Base-by-base conservation (phyloP, 1,139 yeast species). In the Protomyces pachydermus region DNA sequence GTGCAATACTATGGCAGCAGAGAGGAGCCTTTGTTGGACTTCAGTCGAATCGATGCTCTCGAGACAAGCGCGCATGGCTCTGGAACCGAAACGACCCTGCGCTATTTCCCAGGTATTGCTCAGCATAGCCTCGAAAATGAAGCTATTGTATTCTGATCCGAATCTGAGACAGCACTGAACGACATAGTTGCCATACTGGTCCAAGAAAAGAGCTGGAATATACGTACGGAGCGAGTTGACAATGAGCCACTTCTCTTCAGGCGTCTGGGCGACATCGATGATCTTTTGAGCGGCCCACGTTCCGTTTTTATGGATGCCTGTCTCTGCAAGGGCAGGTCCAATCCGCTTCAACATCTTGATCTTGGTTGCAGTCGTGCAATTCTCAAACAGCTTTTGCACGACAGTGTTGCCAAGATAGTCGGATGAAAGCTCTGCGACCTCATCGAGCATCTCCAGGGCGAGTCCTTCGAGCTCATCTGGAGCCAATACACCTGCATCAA, bases 261-360 rank as follows among this genome's bases (percentile, higher is more conserved):
- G 82, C 0, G 86, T 79, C 60, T 79, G 78, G 8, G 88, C 86
- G 66, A 88, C 86, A 69, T 86, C 88, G 71, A 95, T 91, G 73
- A 93, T 87, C 75, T 93, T 95, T 75, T 95, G 98, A 37, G 96
- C 95, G 1, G 98, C 98, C 98, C 98, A 93, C 3, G 99, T 93
- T 68, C 99, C 99, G 74, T 95, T 93, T 73, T 93, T 93, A 77
- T 93, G 99, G 65, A 90, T 87, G 71, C 98, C 95, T 79, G 93
- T 86, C 71, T 91, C 95, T 1, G 97, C 88, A 69, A 95, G 79
- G 72, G 81, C 88, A 23, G 95, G 96, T 3, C 88, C 80, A 61
- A 95, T 84, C 69, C 83, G 84, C 71, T 87, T 84, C 61, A 93
- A 82, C 91, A 95, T 87, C 75, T 87, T 82, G 70, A 88, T 86